Evolutionary conservation across 257 asterid species (phyloP).

Genomic region (Thymus mandschuricus): DNA sequence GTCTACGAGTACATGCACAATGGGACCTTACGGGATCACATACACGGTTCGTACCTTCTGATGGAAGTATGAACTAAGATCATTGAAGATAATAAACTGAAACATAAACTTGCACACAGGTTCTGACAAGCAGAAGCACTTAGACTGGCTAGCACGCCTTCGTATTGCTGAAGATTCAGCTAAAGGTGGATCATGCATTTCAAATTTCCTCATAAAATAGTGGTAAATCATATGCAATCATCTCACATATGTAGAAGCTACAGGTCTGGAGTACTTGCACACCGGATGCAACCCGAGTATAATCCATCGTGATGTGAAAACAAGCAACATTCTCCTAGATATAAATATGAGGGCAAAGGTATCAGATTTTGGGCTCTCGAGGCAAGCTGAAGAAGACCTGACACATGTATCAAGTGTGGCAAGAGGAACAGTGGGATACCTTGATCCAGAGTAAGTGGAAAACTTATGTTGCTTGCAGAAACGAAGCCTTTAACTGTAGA

Average conservation of each 20-base stretch:
- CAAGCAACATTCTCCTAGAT: slow-evolving; percentile 90
- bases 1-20: slow-evolving; percentile 98
- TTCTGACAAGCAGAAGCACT: slow-evolving; percentile 54
- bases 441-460: slow-evolving; percentile 88
- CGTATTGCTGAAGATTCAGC: slow-evolving; percentile 95
- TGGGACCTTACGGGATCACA: slow-evolving; percentile 92
- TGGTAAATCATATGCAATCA: background rate
- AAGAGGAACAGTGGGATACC: slow-evolving; percentile 95
- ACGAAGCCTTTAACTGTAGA: background rate
- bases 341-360: slow-evolving; percentile 95
- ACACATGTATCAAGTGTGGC: slow-evolving; percentile 96
- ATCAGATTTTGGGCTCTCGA: slow-evolving; percentile 95
- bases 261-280: slow-evolving; percentile 95
- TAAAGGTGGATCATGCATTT: slow-evolving; percentile 57
- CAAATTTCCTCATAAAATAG: background rate
- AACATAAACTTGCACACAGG: slow-evolving; percentile 44
- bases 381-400: slow-evolving; percentile 95
- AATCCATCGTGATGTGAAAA: slow-evolving; percentile 94
- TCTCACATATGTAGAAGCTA: background rate
- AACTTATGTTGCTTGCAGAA: background rate
- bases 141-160: slow-evolving; percentile 91
- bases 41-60: slow-evolving; percentile 51
- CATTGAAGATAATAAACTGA: slow-evolving; percentile 17
- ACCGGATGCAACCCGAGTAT: slow-evolving; percentile 98
- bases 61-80: slow-evolving; percentile 5